Evolutionary conservation across 169 alveolate species (phyloP), one percentile per base, ranked within the genome.

Genomic region (Plasmodium malariae): DNA sequence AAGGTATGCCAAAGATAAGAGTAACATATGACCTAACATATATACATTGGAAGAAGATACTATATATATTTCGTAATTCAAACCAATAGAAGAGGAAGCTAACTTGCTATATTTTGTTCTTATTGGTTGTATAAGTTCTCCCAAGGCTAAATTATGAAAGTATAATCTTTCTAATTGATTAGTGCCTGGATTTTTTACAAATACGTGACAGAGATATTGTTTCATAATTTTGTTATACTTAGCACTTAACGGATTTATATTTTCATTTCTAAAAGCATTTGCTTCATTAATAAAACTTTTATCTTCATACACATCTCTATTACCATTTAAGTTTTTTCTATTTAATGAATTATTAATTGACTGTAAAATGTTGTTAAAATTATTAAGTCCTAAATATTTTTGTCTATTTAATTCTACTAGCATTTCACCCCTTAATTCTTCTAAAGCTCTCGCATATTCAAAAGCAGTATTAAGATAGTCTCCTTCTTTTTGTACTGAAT

Each of bases 1-100:
- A 68, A 83, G 74, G 30, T 83, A 69, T 67, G 91, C 91, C 68
- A 83, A 68, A 7, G 91, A 83, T 43, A 83, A 32, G 17, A 83
- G 19, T 59, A 83, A 37, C 55, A 83, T 32, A 54, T 83, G 91
- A 24, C 83, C 91, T 19, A 83, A n/a, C 30, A 83, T 32, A 69
- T 49, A 83, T 48, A 83, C 68, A 40, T 83, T 83, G 34, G 69
- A 51, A 26, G 85, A 49, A 24, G 91, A 48, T 0, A 62, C 73
- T 36, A 83, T 68, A 43, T 68, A 69, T 2, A 83, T 67, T 68
- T 83, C 85, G 43, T 83, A 69, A 71, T 65, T 69, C 12, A 83
- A 45, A 21, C 65, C 72, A 28, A 83, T 43, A 49, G 85, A 54
- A 3, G 55, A 26, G 3, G 89, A 45, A 43, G 89, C 80, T 14